A percentile compares a stretch with the other conserved stretches of the same genome.
Conservation (phyloP, 331 rosid species). For the Malus hybrid region DNA sequence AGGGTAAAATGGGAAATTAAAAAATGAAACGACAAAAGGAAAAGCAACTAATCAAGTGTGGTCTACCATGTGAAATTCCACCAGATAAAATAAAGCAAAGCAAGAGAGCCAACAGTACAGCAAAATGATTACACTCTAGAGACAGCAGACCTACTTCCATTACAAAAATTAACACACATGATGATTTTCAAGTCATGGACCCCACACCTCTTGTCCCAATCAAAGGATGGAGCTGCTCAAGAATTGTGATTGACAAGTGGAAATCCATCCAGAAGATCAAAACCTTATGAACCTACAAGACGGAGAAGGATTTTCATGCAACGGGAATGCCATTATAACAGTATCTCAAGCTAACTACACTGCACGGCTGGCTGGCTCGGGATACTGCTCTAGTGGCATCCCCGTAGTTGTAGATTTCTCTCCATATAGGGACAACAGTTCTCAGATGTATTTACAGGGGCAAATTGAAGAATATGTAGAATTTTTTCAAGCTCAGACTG, state of each 20-base stretch:
- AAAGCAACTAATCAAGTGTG: not conserved
- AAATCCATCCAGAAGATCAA: too few relatives aligned
- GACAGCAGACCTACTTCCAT: not conserved
- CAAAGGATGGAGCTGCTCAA: too few relatives aligned
- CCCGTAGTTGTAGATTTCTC: not conserved
- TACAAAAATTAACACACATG: not conserved
- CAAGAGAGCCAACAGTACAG: not conserved
- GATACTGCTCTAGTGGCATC: not conserved
- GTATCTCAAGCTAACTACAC: not conserved
- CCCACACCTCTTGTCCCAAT: not conserved
- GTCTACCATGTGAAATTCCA: constrained; percentile 19
- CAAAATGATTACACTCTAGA: not conserved
- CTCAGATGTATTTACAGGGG: not conserved
- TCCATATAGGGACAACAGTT: not conserved
- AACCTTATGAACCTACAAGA: not conserved
- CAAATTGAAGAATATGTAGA: not conserved
- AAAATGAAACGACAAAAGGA: too few relatives aligned
- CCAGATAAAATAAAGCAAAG: not conserved
- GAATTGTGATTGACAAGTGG: too few relatives aligned
- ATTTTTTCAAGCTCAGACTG: constrained; percentile 17
- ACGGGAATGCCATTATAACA: not conserved
- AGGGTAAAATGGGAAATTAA: not conserved
- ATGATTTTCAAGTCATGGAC: not conserved
- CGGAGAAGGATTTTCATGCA: not conserved
- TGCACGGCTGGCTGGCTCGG: not conserved